Evolutionary conservation across 2,329 filamentous ascomycete genomes (phyloP), one percentile per base, ranked within the genome.

Genomic region (Ophiostoma angusticollis): DNA sequence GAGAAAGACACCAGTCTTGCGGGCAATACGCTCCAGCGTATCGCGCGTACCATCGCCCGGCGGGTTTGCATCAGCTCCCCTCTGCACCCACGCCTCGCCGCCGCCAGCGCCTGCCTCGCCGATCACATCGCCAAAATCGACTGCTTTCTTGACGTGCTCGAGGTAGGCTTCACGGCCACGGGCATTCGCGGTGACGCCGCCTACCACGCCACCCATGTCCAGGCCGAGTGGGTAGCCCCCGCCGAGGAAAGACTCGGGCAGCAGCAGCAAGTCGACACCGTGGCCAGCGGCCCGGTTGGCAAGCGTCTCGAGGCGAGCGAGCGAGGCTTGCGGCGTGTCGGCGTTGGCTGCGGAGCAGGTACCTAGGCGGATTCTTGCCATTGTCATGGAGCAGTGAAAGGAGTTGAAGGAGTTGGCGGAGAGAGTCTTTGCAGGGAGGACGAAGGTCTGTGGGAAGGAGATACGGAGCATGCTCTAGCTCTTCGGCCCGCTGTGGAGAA

Each of bases 241-340:
- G 33, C 89, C 89, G 2, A 95, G 70, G 54, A 85, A 94, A 17
- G 87, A 87, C 63, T 96, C 87, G 0, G 89, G 89, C 45, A 95
- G 87, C 37, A 95, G 74, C 21, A 95, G 68, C 35, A 95, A 68
- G 55, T 91, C 67, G 28, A 73, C 61, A 3, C 53, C 49, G 40
- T 61, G 53, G 1, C 56, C 50, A 4, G 78, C 72, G n/a, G 86
- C 86, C 25, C 67, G 61, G 18, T 61, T 61, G 24, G 81, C 78
- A 12, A 81, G 74, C 9, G 57, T 49, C 51, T 77, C 68, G 36
- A 94, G 71, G 25, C 78, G 71, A 6, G 59, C 52, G 40, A 94
- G 70, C 1, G 85, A 93, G 24, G 70, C 62, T 18, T 61, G 35
- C 1, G 65, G 68, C 13, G 67, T 70, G 37, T 63, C 46, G 40